Base-by-base conservation (phyloP, 208 protist species). In the Vickermania ingenoplastis region DNA sequence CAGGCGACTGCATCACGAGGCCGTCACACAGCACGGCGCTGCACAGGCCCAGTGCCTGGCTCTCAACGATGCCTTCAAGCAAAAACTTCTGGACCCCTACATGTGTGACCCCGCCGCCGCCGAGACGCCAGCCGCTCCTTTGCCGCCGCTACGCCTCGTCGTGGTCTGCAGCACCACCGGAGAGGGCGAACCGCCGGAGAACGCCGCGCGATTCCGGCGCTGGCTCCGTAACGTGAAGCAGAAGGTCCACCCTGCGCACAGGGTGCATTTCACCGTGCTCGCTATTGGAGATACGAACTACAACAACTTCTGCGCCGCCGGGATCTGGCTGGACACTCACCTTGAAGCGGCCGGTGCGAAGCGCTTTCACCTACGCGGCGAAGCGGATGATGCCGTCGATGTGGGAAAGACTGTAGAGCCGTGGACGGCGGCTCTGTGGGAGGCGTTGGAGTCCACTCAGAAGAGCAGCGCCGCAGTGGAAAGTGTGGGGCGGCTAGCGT, bases 201-300 rank as follows among this genome's bases (percentile, higher is more conserved):
- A 92, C 67, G 85, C 67, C 1, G 31, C 70, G 0, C 78, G 76
- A 2, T 87, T 90, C 50, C 73, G 69, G 2, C 65, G 80, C 2
- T 81, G 67, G 65, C 73, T 92, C 53, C 77, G 76, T 23, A 79
- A 81, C 41, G 64, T 58, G 14, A 73, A 31, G n/a, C 23, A 56
- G 23, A 49, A 52, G 13, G 70, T 61, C 21, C 62, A 25, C 50
- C n/a, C 50, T 28, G 24, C 50, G 7, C 27, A 71, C 23, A 55
- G 62, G 1, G 26, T 81, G 2, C 66, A 65, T 22, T 90, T 77
- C 70, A 67, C 67, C 23, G 62, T 92, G n/a, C 61, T 92, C 0
- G 81, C 77, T 0, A 55, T 92, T 3, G 85, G 85, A 5, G 85
- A 92, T 57, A 84, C 67, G 4, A 90, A 90, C 67, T 92, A 92